Evolutionary conservation across 2,329 filamentous ascomycete species (phyloP).

Genomic region (Cylindrodendrum hubeiense): DNA sequence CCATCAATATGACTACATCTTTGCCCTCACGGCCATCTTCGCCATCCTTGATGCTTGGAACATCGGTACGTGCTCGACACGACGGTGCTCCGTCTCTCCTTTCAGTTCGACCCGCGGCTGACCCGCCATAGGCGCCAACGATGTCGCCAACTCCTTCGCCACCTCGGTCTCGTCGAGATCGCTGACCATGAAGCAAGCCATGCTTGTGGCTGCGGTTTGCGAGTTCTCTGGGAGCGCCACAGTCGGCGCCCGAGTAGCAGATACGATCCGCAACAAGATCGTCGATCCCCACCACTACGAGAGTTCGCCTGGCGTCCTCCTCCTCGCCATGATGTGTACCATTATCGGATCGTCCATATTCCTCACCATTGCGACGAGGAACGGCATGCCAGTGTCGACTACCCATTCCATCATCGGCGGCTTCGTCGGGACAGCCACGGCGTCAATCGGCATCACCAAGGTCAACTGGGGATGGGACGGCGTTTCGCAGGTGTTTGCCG

Average conservation of each 20-base stretch:
- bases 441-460: conserved; percentile 50
- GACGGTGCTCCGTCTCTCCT: neutral
- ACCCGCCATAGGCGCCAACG: conserved; percentile 57
- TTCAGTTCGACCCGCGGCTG: conserved; percentile 14
- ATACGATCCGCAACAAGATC: conserved; percentile 62
- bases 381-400: conserved; percentile 66
- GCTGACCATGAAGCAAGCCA: conserved; percentile 60
- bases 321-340: conserved; percentile 67
- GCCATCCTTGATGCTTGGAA: conserved; percentile 71
- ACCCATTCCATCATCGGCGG: conserved; percentile 65
- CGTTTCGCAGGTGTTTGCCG: conserved; percentile 54
- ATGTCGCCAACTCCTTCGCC: conserved; percentile 63
- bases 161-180: conserved; percentile 61
- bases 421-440: conserved; percentile 51
- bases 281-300: conserved; percentile 58
- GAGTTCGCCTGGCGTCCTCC: conserved; percentile 59
- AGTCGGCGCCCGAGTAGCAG: conserved; percentile 52
- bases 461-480: conserved; percentile 54
- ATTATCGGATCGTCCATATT: conserved; percentile 64
- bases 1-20: conserved; percentile 67
- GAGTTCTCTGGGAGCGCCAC: conserved; percentile 59
- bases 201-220: conserved; percentile 57
- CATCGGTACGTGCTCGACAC: conserved; percentile 57
- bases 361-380: conserved; percentile 63
- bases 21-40: conserved; percentile 67